These are phyloP conservation scores for Plasmodium reichenowi DNA, from an alignment of 169 alveolate genomes.

Conservation along the genomic window DNA sequence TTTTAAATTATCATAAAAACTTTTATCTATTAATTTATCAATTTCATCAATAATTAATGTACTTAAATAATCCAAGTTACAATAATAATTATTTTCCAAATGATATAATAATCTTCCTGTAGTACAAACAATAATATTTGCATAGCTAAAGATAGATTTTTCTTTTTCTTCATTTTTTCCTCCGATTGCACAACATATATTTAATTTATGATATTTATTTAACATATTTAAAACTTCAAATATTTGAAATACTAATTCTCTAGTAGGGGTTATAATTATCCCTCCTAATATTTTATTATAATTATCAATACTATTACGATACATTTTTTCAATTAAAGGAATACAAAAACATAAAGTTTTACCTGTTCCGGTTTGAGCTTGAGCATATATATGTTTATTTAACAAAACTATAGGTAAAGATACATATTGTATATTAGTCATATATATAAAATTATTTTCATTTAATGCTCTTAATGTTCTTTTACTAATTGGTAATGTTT, in stretches of 20 bases:
- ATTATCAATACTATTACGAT: conserved; percentile 96
- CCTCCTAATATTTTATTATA: conserved; percentile 87
- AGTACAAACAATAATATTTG: conserved; percentile 97
- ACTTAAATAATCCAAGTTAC: conserved; percentile 70
- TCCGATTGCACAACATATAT: conserved; percentile 92
- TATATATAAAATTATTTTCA: conserved; percentile 61
- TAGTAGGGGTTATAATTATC: conserved; percentile 96
- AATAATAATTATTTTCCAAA: conserved; percentile 77
- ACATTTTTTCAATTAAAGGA: conserved; percentile 94
- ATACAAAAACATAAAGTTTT: conserved; percentile 96
- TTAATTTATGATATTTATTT: conserved; percentile 91
- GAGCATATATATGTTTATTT: conserved; percentile 73
- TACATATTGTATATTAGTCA: conserved; percentile 70
- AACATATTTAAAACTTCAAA: conserved; percentile 94
- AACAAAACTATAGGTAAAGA: conserved; percentile 63
- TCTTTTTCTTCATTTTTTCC: conserved; percentile 92
- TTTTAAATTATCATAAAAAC: conserved; percentile 73
- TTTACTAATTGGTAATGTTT: conserved; percentile 53
- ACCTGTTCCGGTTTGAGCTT: conserved; percentile 99
- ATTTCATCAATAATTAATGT: conserved; percentile 64
- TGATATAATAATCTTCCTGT: conserved; percentile 96
- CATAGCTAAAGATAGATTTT: conserved; percentile 87
- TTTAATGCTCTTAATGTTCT: conserved; percentile 36
- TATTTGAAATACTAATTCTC: conserved; percentile 97
- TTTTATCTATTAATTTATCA: conserved; percentile 73